A percentile compares a stretch with the other conserved stretches of the same genome.
phyloP scores from a whole-genome alignment of 495 filamentous ascomycete genomes.

The Aspergillus wentii region DNA sequence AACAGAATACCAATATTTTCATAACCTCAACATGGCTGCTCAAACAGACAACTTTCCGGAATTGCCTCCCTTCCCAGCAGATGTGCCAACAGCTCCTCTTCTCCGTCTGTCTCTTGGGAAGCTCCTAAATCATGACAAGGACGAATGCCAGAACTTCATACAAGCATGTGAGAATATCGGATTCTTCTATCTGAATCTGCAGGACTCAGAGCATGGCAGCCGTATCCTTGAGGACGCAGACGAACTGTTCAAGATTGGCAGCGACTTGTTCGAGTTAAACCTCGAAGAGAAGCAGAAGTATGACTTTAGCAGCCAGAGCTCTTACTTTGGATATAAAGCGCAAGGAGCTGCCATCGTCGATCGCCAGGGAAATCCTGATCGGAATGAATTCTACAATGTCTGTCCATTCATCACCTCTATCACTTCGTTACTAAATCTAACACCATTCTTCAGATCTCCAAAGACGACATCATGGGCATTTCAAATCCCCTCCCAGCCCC shows the following conservation, averaged over 20 bases:
- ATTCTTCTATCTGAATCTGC: conserved; percentile 60
- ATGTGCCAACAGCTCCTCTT: conserved; percentile 51
- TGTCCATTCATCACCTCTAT: conserved; percentile 2
- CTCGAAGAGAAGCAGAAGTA: conserved; percentile 51
- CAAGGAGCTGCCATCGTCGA: conserved; percentile 48
- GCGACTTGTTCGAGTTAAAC: conserved; percentile 43
- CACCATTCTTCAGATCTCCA: conserved; percentile 37
- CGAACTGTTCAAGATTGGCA: conserved; percentile 38
- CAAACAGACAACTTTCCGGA: too few species aligned
- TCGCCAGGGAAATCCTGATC: conserved; percentile 46
- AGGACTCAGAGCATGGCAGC: conserved; percentile 29
- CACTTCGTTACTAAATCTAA: too few species aligned
- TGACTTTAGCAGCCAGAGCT: conserved; percentile 35
- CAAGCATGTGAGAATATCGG: conserved; percentile 49
- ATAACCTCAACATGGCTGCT: too few species aligned
- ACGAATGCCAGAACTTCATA: conserved; percentile 42
- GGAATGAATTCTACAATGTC: conserved; percentile 63
- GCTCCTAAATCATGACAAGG: conserved; percentile 32
- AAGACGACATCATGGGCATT: conserved; percentile 50
- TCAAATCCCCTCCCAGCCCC: conserved; percentile 41
- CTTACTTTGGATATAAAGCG: conserved; percentile 54
- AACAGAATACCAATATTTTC: too few species aligned
- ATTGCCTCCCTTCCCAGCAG: conserved; percentile 50
- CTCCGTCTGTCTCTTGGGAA: conserved; percentile 48
- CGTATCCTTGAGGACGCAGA: conserved; percentile 40